Evolutionary conservation across 2,329 filamentous ascomycete species (phyloP).

Genomic region (Stachybotrys echinatus): DNA sequence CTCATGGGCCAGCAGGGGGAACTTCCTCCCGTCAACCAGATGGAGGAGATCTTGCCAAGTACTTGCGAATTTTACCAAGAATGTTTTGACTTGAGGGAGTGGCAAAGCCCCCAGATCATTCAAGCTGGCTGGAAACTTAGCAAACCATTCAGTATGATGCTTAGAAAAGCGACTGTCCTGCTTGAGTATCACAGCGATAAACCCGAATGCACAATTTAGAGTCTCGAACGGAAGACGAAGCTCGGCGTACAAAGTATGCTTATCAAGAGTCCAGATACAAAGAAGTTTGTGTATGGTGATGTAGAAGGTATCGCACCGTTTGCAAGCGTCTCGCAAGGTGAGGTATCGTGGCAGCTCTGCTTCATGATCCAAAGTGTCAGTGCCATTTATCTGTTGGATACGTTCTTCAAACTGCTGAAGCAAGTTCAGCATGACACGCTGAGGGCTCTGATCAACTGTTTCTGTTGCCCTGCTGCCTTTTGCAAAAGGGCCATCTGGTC

Average conservation of each 20-base stretch:
- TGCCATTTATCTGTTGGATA: slow-evolving; percentile 13
- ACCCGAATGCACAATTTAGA: slow-evolving; percentile 15
- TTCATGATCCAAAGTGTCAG: slow-evolving; percentile 13
- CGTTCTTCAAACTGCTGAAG: slow-evolving; percentile 5
- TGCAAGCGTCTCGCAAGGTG: slow-evolving; percentile 54
- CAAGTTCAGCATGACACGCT: slow-evolving; percentile 4
- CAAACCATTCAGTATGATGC: slow-evolving; percentile 20
- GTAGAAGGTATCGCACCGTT: slow-evolving; percentile 54
- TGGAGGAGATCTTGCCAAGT: slow-evolving; percentile 14
- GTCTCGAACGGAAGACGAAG: slow-evolving; percentile 9
- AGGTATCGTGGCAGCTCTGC: slow-evolving; percentile 42
- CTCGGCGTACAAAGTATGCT: slow-evolving; percentile 23
- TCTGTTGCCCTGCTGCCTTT: background rate
- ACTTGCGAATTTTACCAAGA: slow-evolving; percentile 10
- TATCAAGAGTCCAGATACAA: slow-evolving; percentile 46
- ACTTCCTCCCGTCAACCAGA: slow-evolving; percentile 10
- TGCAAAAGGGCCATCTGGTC: too few species aligned
- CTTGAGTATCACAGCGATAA: slow-evolving; percentile 13
- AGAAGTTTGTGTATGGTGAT: slow-evolving; percentile 61
- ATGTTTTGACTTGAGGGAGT: background rate
- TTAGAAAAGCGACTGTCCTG: slow-evolving; percentile 14
- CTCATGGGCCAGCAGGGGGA: slow-evolving; percentile 22
- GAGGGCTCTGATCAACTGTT: background rate
- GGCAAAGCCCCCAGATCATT: background rate
- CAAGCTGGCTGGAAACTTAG: slow-evolving; percentile 16